These are phyloP conservation scores for Amanita exitialis DNA, from an alignment of 768 basidiomycete species.

Conservation along the genomic window DNA sequence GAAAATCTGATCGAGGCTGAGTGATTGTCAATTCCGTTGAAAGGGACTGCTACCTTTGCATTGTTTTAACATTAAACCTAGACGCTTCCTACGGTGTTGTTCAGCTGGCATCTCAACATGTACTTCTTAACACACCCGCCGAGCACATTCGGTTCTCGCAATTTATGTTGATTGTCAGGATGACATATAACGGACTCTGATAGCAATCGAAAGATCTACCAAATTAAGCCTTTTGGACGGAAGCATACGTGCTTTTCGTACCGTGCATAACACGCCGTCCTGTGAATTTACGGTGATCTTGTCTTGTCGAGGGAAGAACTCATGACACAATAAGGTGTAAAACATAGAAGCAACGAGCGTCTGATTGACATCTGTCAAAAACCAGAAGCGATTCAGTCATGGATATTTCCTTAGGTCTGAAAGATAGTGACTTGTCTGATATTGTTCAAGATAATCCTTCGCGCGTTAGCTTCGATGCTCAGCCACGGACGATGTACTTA, in stretches of 20 bases:
- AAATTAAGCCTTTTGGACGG: slow-evolving; percentile 11
- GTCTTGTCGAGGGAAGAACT: slow-evolving; percentile 15
- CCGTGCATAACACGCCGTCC: slow-evolving; percentile 6
- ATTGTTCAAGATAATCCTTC: slow-evolving; percentile 22
- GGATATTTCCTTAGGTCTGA: slow-evolving; percentile 7
- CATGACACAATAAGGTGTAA: slow-evolving; percentile 12
- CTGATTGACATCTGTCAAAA: slow-evolving; percentile 24
- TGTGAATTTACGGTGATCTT: slow-evolving; percentile 3
- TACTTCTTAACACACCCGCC: slow-evolving; percentile 32
- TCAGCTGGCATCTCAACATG: not conserved
- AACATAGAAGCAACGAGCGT: slow-evolving; percentile 12
- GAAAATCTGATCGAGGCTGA: slow-evolving; percentile 26
- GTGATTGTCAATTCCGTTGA: not conserved
- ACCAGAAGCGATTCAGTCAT: slow-evolving; percentile 17
- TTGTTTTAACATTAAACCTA: slow-evolving; percentile 38
- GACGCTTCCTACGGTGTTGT: slow-evolving; percentile 22
- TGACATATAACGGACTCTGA: slow-evolving; percentile 35
- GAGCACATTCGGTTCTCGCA: slow-evolving; percentile 32
- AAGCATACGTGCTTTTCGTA: slow-evolving; percentile 1
- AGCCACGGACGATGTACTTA: slow-evolving; percentile 15
- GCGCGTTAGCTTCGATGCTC: slow-evolving; percentile 15
- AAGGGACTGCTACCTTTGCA: slow-evolving; percentile 29
- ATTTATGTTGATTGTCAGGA: slow-evolving; percentile 29
- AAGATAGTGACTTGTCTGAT: slow-evolving; percentile 15
- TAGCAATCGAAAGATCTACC: slow-evolving; percentile 43